A percentile compares a stretch with the other conserved stretches of the same genome.
phyloP scores from a whole-genome alignment of 140 eudicot genomes.

The Ambrosia hybrid region DNA sequence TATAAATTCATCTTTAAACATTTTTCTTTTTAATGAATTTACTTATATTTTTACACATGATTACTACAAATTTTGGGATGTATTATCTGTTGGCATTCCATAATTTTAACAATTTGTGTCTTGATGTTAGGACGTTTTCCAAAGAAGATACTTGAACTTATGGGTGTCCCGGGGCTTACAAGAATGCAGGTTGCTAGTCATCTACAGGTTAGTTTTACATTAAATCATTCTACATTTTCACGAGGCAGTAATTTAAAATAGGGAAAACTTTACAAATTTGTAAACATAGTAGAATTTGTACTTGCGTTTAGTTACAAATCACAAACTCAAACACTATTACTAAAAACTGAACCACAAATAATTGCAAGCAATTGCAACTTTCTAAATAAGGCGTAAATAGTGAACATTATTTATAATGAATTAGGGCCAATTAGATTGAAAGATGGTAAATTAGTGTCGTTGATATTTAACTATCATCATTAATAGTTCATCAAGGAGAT shows the following conservation, averaged over 20 bases:
- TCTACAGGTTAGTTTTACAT: slow-evolving; percentile 47
- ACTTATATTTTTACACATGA: too few relatives aligned
- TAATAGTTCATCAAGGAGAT: too few relatives aligned
- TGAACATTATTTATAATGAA: too few relatives aligned
- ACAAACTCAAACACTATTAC: too few relatives aligned
- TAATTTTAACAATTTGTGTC: background rate
- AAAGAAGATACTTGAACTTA: slow-evolving; percentile 41
- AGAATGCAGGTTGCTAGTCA: slow-evolving; percentile 65
- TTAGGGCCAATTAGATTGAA: too few relatives aligned
- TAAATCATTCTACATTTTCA: background rate
- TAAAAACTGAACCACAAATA: too few relatives aligned
- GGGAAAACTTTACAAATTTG: background rate
- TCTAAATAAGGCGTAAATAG: too few relatives aligned
- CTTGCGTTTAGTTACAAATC: background rate
- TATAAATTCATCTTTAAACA: slow-evolving; percentile 23
- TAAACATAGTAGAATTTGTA: background rate
- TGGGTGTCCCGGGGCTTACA: slow-evolving; percentile 60
- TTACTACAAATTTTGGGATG: background rate
- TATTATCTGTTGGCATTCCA: background rate
- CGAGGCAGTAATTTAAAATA: background rate
- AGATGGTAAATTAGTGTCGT: too few relatives aligned
- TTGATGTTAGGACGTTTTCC: slow-evolving; percentile 46
- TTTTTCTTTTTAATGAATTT: background rate
- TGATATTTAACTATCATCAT: too few relatives aligned
- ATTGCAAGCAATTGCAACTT: too few relatives aligned